Evolutionary conservation across 495 filamentous ascomycete genomes (phyloP).

Genomic region (Xanthoparmelia taractica): DNA sequence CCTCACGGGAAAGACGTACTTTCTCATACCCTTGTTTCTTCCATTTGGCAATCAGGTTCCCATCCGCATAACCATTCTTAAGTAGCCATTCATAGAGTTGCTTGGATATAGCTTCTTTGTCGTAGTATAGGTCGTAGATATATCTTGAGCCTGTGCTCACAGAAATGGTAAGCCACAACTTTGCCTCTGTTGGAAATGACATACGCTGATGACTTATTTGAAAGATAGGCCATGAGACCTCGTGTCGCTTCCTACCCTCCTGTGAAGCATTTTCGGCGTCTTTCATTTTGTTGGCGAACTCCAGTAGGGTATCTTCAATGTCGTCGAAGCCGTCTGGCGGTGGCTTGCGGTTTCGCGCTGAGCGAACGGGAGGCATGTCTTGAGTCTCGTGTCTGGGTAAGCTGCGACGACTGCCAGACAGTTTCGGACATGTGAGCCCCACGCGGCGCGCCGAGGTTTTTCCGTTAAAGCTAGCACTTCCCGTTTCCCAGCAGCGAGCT

Average conservation of each 20-base stretch:
- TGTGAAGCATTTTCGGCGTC: conserved; percentile 80
- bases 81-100: conserved; percentile 90
- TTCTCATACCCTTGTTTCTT: conserved; percentile 99
- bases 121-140: conserved; percentile 96
- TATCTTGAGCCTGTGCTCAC: conserved; percentile 59
- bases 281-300: conserved; percentile 98
- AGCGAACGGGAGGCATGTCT: conserved; percentile 79
- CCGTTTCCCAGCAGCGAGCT: background rate
- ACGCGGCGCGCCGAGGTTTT: background rate
- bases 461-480: background rate
- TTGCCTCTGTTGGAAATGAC: conserved; percentile 24
- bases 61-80: conserved; percentile 94
- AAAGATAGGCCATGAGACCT: conserved; percentile 93
- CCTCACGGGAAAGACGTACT: conserved; percentile 40
- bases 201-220: conserved; percentile 92
- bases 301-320: conserved; percentile 90
- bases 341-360: conserved; percentile 71
- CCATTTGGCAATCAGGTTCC: conserved; percentile 96
- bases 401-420: background rate
- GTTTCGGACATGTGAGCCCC: too few relatives aligned
- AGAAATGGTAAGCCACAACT: conserved; percentile 4
- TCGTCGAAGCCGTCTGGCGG: conserved; percentile 94
- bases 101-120: conserved; percentile 89
- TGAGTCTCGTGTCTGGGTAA: background rate
- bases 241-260: conserved; percentile 74